Evolutionary conservation across 1,139 yeast species (phyloP).

Genomic region (Kodamaea sp.): DNA sequence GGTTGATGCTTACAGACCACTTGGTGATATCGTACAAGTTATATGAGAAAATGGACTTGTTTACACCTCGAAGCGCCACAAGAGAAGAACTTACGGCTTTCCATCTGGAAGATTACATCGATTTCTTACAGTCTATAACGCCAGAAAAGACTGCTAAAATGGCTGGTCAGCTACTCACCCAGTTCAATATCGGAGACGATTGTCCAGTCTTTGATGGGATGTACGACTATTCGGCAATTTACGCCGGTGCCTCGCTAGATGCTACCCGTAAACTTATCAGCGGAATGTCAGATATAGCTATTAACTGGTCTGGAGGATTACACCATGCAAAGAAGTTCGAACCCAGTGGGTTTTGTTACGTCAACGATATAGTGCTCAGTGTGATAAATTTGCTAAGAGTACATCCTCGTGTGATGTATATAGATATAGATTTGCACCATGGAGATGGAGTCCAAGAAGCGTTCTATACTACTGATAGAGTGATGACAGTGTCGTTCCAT

Average conservation of each 20-base stretch:
- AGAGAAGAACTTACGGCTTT: conserved; percentile 74
- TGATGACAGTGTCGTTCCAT: conserved; percentile 93
- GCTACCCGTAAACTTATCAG: conserved; percentile 83
- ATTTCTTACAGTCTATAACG: conserved; percentile 75
- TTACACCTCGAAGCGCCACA: conserved; percentile 80
- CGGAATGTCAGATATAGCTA: conserved; percentile 91
- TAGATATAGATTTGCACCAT: conserved; percentile 94
- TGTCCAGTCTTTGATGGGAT: conserved; percentile 97
- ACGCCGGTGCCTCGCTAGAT: conserved; percentile 91
- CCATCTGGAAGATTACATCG: conserved; percentile 86
- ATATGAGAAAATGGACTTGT: conserved; percentile 88
- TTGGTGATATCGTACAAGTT: conserved; percentile 81
- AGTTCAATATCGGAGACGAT: conserved; percentile 94
- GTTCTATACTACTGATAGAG: conserved; percentile 91
- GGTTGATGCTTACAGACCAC: conserved; percentile 92
- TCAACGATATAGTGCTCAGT: conserved; percentile 90
- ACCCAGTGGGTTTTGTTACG: conserved; percentile 94
- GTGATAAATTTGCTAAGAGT: conserved; percentile 79
- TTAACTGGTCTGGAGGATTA: conserved; percentile 96
- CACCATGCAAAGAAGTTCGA: conserved; percentile 96
- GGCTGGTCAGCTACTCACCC: conserved; percentile 56
- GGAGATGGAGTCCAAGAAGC: conserved; percentile 99
- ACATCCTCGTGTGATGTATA: conserved; percentile 88
- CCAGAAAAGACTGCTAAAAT: conserved; percentile 73
- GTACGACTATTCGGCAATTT: conserved; percentile 81